phyloP scores from a whole-genome alignment of 2,329 filamentous ascomycete species.

The Microsporum canis region DNA sequence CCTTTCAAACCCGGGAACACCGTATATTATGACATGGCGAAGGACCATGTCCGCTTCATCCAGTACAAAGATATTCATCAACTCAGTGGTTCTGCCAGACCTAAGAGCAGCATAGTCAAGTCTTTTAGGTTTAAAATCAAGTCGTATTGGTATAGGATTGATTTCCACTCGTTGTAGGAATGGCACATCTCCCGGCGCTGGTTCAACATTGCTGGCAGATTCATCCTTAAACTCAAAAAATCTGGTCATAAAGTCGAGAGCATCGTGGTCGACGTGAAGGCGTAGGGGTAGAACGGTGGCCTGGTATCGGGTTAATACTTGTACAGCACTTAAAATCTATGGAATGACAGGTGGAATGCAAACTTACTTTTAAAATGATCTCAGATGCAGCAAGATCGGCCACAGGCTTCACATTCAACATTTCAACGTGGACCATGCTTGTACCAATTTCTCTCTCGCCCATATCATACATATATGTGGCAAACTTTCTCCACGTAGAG shows the following conservation, averaged over 20 bases:
- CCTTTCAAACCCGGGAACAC: constrained; percentile 78
- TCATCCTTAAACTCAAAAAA: constrained; percentile 98
- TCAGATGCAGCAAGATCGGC: constrained; percentile 77
- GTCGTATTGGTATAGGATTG: constrained; percentile 66
- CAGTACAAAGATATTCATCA: constrained; percentile 96
- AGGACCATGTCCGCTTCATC: constrained; percentile 80
- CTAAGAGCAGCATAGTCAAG: constrained; percentile 88
- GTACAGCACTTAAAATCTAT: background rate
- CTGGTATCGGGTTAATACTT: constrained; percentile 20
- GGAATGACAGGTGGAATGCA: background rate
- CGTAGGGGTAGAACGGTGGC: constrained; percentile 70
- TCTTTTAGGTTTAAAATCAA: constrained; percentile 97
- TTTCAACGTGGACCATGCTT: constrained; percentile 80
- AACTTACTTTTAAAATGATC: constrained; percentile 60
- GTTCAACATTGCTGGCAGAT: constrained; percentile 22
- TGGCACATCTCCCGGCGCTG: constrained; percentile 57
- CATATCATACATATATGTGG: constrained; percentile 80
- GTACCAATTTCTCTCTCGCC: constrained; percentile 76
- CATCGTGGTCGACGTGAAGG: constrained; percentile 93
- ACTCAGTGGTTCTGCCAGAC: constrained; percentile 89
- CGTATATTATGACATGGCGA: constrained; percentile 83
- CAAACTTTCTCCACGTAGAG: constrained; percentile 97
- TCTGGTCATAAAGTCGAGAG: constrained; percentile 87
- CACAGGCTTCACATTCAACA: constrained; percentile 78
- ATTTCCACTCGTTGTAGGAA: constrained; percentile 88